These are phyloP conservation scores for Xylaria nigripes DNA, from an alignment of 495 filamentous ascomycete species.

Conservation along the genomic window DNA sequence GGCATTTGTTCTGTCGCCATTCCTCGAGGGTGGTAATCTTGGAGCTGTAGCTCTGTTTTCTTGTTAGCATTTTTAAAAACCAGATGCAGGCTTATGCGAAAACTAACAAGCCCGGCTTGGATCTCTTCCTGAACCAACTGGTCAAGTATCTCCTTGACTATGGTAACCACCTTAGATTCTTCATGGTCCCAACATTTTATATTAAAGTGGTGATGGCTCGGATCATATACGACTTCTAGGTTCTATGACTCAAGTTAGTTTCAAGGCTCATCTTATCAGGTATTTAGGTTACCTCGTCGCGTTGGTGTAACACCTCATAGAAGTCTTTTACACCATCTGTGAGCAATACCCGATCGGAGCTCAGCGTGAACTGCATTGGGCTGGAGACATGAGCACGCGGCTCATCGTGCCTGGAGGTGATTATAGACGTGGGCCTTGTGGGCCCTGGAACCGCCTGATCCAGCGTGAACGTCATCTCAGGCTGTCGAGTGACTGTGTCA, in stretches of 20 bases:
- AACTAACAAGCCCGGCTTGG: constrained; percentile 17
- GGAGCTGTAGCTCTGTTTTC: not conserved
- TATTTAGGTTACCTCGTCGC: constrained; percentile 15
- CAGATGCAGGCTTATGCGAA: not conserved
- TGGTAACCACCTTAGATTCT: constrained; percentile 9
- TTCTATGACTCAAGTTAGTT: constrained; percentile 16
- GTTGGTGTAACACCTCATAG: constrained; percentile 10
- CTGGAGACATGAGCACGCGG: no score
- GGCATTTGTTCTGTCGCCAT: not conserved
- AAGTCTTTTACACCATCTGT: constrained; percentile 24
- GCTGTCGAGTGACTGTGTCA: no score
- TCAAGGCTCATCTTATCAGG: not conserved
- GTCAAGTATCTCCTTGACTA: constrained; percentile 15
- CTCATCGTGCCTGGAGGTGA: not conserved
- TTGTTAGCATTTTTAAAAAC: not conserved
- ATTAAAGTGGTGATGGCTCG: constrained; percentile 18
- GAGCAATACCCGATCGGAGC: constrained; percentile 26
- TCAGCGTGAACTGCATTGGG: constrained; percentile 25
- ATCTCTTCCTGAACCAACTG: constrained; percentile 15
- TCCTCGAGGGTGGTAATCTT: not conserved
- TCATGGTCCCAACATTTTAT: constrained; percentile 27
- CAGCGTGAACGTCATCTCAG: no score
- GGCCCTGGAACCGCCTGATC: no score
- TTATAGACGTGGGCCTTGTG: not conserved
- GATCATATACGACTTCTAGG: constrained; percentile 23